Base-by-base conservation (phyloP, 768 basidiomycete species). In the Pleurotus ostreatus region DNA sequence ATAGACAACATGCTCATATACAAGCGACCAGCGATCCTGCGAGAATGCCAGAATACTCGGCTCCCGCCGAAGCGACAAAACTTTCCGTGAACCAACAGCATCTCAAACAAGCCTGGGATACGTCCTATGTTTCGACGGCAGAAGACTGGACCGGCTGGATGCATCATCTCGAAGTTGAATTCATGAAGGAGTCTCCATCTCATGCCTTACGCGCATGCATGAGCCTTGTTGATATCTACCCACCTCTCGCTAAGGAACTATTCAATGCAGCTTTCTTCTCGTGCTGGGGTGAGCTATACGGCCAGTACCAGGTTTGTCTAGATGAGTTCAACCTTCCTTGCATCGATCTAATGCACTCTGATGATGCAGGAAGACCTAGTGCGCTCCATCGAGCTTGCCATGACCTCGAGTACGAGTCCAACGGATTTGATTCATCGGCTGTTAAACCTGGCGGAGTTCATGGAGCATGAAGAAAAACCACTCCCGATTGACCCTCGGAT, bases 251-350 rank as follows among this genome's bases (percentile, higher is more conserved):
- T 0, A 88, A 89, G 64, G 96, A 98, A 65, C 74, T 99, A 11
- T 98, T 98, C 79, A 98, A 98, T 68, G 93, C 95, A 3, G 97
- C 97, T 0, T 99, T 99, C 71, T 81, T 98, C 12, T 98, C 95
- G 3, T 99, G 97, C 61, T 99, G 97, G 96, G 82, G 85, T 0
- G 94, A 97, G 63, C 74, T 99, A 5, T 98, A 94, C 64, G 95
- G 97, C 52, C 88, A 92, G 65, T 98, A 98, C 70, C 96, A 98
- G 81, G 95, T 94, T 63, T 25, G 79, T 63, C 46, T 9, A 34
- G 0, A 9, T 4, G 8, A 34, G 11, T 7, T 12, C 7, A 34
- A 1, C 7, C 23, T 25, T 25, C 9, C 30, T 11, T 34, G 8
- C 11, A 4, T 9, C 30, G 9, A 34, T 34, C 30, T 34, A 9